These are phyloP conservation scores for Pholiota conissans DNA, from an alignment of 768 basidiomycete species.

Conservation along the genomic window DNA sequence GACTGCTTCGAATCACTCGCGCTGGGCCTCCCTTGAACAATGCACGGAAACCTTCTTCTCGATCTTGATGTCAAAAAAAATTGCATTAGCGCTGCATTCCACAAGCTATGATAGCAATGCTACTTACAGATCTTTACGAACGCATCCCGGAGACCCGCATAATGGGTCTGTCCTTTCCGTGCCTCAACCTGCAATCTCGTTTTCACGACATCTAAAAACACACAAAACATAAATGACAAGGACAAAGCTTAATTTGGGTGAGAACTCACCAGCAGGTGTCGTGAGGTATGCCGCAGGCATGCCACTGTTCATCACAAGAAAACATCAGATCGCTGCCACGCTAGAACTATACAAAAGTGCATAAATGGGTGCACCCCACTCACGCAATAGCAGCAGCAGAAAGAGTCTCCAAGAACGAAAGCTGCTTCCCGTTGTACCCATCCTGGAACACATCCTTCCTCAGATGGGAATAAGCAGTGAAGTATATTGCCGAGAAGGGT, in stretches of 20 bases:
- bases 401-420: constrained; percentile 90
- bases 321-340: constrained; percentile 27
- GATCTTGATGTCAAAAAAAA: constrained; percentile 28
- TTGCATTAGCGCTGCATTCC: constrained; percentile 12
- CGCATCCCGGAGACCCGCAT: constrained; percentile 88
- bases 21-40: constrained; percentile 93
- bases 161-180: constrained; percentile 85
- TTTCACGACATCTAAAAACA: constrained; percentile 85
- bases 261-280: constrained; percentile 65
- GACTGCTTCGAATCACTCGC: constrained; percentile 83
- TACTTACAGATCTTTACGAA: constrained; percentile 85
- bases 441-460: constrained; percentile 96
- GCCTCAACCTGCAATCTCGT: constrained; percentile 94
- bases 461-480: constrained; percentile 84
- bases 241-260: constrained; percentile 10
- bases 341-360: constrained; percentile 10
- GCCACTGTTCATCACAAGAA: constrained; percentile 55
- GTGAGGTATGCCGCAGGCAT: constrained; percentile 97
- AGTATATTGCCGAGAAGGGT: constrained; percentile 95
- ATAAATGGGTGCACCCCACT: constrained; percentile 38
- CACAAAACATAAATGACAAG: constrained; percentile 1
- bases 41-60: constrained; percentile 87
- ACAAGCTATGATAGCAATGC: neutral
- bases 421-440: constrained; percentile 91
- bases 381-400: constrained; percentile 80